Base-by-base conservation (phyloP, 2,329 filamentous ascomycete species). In the Bipolaris zeicola region DNA sequence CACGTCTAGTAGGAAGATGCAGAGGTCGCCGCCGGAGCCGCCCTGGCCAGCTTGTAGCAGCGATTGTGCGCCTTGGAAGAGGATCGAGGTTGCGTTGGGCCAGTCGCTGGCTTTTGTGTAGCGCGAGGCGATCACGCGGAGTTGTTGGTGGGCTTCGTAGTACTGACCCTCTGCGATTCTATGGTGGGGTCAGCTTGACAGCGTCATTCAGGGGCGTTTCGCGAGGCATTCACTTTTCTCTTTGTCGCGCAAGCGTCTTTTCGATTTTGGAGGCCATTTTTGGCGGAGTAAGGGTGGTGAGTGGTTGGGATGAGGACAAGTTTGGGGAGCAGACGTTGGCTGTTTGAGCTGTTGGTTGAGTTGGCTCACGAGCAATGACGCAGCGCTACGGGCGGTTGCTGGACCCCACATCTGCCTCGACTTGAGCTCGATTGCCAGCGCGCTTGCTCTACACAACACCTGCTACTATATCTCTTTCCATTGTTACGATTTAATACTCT, bases 111-210 rank as follows among this genome's bases (percentile, higher is more conserved):
- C 84, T 81, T 98, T 98, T 76, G 94, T 87, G 80, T 99, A 96
- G 55, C 96, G 92, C 37, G 92, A 89, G 59, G 93, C 93, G 66
- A 97, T 94, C 52, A 97, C 93, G 61, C 95, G 92, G 65, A 96
- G 91, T 81, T 99, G 95, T 78, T 99, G 95, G 80, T 98, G 94
- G 56, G 95, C 95, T 84, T 99, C 95, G 81, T 99, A 99, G 83
- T 87, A 97, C 75, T 95, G 89, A 71, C 93, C 94, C 77, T 96
- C 92, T 65, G 87, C 83, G 77, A 96, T 96, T 78, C 92, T 91
- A 68, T 42, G 34, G 37, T 39, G 52, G 36, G 59, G 70, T 67
- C 56, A 68, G 66, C 41, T 43, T 31, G n/a, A 16, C 1, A 5
- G 31, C 22, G 24, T 41, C 6, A 11, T 14, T 31, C n/a, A 33